phyloP scores from a whole-genome alignment of 352 stramenopile species.

The Phytophthora ohioensis region DNA sequence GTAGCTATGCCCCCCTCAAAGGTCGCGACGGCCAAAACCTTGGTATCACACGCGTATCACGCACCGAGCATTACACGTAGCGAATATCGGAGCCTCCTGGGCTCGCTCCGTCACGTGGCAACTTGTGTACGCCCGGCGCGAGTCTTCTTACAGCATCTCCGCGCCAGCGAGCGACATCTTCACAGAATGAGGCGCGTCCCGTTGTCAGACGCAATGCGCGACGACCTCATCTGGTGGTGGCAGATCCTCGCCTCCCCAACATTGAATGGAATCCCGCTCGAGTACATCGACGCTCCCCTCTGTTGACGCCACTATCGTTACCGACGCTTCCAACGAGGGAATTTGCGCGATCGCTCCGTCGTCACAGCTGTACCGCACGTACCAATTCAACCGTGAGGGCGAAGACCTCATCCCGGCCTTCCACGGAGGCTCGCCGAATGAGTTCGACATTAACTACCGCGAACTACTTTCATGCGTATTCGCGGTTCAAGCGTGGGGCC shows the following conservation, averaged over 20 bases:
- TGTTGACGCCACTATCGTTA: no score
- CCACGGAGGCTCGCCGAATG: background rate
- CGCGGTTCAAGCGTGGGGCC: background rate
- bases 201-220: background rate
- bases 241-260: background rate
- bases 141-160: constrained; percentile 6
- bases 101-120: background rate
- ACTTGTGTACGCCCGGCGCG: background rate
- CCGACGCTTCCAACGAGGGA: no score
- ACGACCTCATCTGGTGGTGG: constrained; percentile 11
- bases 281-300: no score
- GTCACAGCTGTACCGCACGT: no score
- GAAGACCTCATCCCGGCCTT: background rate
- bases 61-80: background rate
- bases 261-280: no score
- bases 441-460: constrained; percentile 7
- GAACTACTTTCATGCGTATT: background rate
- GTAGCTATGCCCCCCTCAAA: constrained; percentile 12
- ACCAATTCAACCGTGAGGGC: background rate
- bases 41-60: background rate
- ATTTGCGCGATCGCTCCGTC: no score
- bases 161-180: background rate
- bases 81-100: background rate
- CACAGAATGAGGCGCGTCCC: background rate
- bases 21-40: background rate